Conservation (phyloP, 2,329 filamentous ascomycete genomes). For the Colletotrichum sp. region DNA sequence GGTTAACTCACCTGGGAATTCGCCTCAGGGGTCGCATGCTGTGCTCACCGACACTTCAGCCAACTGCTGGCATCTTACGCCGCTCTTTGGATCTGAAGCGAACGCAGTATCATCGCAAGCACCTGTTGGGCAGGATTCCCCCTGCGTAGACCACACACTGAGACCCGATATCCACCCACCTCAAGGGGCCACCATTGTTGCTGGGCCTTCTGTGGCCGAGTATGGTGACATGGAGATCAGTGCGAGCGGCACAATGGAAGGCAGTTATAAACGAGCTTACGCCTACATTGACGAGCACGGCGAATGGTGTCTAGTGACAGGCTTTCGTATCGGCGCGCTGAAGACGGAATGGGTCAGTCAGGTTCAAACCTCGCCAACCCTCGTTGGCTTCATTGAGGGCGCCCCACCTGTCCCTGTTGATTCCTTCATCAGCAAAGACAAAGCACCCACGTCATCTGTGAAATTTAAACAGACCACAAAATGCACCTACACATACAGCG, state of each 20-base stretch:
- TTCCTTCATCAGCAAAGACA: not conserved
- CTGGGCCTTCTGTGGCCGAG: not conserved
- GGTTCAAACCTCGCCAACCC: not conserved
- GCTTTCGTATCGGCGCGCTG: not conserved
- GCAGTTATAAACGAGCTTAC: not conserved
- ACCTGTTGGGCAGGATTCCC: not conserved
- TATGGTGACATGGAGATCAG: not conserved
- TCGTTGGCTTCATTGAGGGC: not conserved
- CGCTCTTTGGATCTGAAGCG: not conserved
- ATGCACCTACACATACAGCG: not conserved
- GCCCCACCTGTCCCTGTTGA: not conserved
- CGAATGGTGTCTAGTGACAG: not conserved
- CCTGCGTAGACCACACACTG: not conserved
- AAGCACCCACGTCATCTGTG: not conserved
- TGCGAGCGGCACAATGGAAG: not conserved
- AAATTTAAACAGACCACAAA: not conserved
- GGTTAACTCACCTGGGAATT: not conserved
- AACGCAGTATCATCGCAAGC: not conserved
- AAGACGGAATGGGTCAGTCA: not conserved
- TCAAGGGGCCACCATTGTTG: not conserved
- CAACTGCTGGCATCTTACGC: not conserved
- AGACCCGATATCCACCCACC: not conserved
- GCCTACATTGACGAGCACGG: not conserved
- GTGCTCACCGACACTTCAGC: not conserved
- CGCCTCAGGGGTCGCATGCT: not conserved